Evolutionary conservation across 73 alveolate genomes (phyloP).

Genomic region (Effrenium voratum): DNA sequence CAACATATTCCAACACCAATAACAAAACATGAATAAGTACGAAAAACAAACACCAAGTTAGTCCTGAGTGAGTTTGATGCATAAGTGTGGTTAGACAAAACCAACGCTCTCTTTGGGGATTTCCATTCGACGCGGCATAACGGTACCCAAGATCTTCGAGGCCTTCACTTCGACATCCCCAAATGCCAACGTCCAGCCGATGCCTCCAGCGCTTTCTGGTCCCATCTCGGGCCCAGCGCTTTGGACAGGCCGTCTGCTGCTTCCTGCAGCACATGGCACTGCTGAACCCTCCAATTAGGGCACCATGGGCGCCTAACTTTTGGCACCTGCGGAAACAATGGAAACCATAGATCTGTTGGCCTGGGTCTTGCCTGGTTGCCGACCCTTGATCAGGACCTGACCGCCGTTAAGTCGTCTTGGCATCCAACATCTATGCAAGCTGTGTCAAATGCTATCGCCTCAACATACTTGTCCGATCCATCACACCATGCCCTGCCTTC

Average conservation of each 20-base stretch:
- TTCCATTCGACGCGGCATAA: no score
- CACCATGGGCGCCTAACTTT: not conserved
- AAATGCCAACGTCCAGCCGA: not conserved
- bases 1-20: no score
- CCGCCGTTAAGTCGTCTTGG: not conserved
- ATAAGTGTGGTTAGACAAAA: no score
- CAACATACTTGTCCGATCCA: not conserved
- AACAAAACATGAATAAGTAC: no score
- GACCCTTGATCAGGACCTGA: not conserved
- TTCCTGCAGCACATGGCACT: not conserved
- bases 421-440: not conserved
- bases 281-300: not conserved
- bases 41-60: no score
- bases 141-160: no score
- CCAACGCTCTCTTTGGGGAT: no score
- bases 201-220: constrained; percentile 76
- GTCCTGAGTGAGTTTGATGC: no score
- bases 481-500: constrained; percentile 10
- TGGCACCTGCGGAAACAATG: not conserved
- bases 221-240: constrained; percentile 87
- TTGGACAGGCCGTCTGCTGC: constrained; percentile 84
- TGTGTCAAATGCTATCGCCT: not conserved
- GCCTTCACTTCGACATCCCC: no score
- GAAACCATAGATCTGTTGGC: not conserved
- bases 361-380: not conserved